These are phyloP conservation scores for Hanseniaspora lindneri DNA, from an alignment of 805 yeast species.

Conservation along the genomic window DNA sequence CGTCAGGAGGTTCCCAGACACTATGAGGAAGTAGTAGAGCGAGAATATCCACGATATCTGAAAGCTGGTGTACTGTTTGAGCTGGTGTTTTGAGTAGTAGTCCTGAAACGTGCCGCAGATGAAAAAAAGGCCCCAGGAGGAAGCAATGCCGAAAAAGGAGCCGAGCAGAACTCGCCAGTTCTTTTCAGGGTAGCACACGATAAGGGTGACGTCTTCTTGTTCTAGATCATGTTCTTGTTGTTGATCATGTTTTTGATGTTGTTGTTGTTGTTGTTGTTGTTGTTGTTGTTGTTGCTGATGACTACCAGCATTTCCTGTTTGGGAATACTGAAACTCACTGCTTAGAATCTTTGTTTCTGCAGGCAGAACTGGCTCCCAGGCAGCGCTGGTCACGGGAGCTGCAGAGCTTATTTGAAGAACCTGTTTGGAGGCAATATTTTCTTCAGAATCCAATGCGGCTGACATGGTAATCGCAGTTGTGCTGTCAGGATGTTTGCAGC, in stretches of 20 bases:
- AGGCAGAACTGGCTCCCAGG: no score
- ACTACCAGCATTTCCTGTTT: no score
- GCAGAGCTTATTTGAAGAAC: no score
- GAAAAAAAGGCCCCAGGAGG: constrained; percentile 54
- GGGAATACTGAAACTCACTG: no score
- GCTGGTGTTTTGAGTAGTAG: constrained; percentile 43
- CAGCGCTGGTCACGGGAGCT: no score
- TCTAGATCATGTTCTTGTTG: no score
- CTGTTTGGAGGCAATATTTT: no score
- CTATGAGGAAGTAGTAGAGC: constrained; percentile 23
- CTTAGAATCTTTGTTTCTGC: no score
- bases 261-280: neutral
- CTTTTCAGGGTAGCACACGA: constrained; percentile 11
- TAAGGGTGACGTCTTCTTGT: neutral
- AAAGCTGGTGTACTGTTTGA: constrained; percentile 35
- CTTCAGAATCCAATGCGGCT: no score
- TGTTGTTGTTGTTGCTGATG: no score
- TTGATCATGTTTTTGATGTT: neutral
- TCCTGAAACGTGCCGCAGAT: constrained; percentile 58
- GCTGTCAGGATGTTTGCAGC: no score
- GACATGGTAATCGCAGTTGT: no score
- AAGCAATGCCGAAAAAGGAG: constrained; percentile 40
- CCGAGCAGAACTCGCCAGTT: constrained; percentile 5
- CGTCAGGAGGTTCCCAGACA: constrained; percentile 29
- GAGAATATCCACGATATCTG: constrained; percentile 60